phyloP scores from a whole-genome alignment of 495 filamentous ascomycete genomes.

The Penicillium waksmanii region DNA sequence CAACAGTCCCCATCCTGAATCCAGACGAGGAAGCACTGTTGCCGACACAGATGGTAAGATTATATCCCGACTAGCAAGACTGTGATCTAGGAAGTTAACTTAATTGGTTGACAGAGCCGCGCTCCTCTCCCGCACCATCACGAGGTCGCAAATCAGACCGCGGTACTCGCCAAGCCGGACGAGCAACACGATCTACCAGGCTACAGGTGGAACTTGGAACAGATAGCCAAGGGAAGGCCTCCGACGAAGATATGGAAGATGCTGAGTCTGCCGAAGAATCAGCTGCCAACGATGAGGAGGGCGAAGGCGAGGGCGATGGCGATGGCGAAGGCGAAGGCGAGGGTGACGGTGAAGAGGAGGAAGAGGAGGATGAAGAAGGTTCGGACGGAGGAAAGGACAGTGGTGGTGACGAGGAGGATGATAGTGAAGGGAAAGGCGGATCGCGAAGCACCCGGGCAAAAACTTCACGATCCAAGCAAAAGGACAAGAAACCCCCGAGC shows the following conservation, averaged over 20 bases:
- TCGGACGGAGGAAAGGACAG: conserved; percentile 19
- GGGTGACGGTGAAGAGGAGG: conserved; percentile 1
- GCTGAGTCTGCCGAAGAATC: conserved; percentile 45
- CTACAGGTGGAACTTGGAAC: conserved; percentile 46
- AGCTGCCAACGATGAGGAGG: conserved; percentile 44
- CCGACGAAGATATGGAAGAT: conserved; percentile 48
- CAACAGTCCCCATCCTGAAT: conserved; percentile 49
- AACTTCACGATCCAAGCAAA: conserved; percentile 42
- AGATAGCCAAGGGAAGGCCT: conserved; percentile 31
- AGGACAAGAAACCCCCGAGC: conserved; percentile 37
- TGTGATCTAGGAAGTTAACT: conserved; percentile 12
- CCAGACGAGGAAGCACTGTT: conserved; percentile 48
- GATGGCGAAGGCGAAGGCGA: neutral
- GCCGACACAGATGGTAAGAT: conserved; percentile 57
- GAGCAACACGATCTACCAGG: conserved; percentile 48
- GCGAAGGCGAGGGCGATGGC: conserved; percentile 34
- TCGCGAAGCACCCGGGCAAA: conserved; percentile 47
- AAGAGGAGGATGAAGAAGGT: conserved; percentile 33
- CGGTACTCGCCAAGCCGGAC: conserved; percentile 38
- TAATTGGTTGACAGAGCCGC: conserved; percentile 40
- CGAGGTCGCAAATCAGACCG: conserved; percentile 48
- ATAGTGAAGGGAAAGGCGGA: conserved; percentile 41
- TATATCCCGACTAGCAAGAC: neutral
- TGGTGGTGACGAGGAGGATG: conserved; percentile 38
- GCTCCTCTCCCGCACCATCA: conserved; percentile 53